phyloP scores from a whole-genome alignment of 345 rosid genomes.

The Brassica incana region DNA sequence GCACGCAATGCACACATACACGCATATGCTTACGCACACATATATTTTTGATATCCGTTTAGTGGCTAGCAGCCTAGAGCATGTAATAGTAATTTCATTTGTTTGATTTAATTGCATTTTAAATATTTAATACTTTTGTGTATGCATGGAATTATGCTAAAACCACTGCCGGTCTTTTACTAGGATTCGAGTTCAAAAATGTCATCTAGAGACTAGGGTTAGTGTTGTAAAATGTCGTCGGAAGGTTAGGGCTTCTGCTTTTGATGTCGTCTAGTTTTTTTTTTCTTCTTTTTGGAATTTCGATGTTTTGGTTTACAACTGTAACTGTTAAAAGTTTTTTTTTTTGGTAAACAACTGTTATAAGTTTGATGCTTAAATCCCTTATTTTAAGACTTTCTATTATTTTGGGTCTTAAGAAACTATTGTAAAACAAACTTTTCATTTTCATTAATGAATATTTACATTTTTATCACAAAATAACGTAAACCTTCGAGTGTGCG shows the following conservation, averaged over 20 bases:
- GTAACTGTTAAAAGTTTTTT: too few species aligned
- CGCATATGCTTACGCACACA: background rate
- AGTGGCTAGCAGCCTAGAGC: slow-evolving; percentile 8
- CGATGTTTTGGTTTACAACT: background rate
- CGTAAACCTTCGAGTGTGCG: background rate
- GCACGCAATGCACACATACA: background rate
- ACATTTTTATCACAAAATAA: background rate
- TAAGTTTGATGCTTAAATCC: too few species aligned
- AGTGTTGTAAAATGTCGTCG: too few species aligned
- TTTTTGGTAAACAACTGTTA: too few species aligned
- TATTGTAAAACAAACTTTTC: background rate
- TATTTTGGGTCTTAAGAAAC: background rate
- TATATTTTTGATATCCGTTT: slow-evolving; percentile 1
- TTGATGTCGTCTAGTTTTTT: background rate
- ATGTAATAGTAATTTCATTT: slow-evolving; percentile 10
- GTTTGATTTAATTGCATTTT: background rate
- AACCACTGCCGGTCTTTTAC: background rate
- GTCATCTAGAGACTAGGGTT: too few species aligned
- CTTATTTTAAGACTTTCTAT: too few species aligned
- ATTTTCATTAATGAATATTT: background rate
- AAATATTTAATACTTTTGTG: background rate
- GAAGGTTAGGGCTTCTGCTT: background rate
- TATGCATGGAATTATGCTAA: background rate
- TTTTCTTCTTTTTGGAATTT: background rate
- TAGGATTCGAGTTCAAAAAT: too few species aligned